Conservation (phyloP, 768 basidiomycete species). For the Kwoniella heveanensis region DNA sequence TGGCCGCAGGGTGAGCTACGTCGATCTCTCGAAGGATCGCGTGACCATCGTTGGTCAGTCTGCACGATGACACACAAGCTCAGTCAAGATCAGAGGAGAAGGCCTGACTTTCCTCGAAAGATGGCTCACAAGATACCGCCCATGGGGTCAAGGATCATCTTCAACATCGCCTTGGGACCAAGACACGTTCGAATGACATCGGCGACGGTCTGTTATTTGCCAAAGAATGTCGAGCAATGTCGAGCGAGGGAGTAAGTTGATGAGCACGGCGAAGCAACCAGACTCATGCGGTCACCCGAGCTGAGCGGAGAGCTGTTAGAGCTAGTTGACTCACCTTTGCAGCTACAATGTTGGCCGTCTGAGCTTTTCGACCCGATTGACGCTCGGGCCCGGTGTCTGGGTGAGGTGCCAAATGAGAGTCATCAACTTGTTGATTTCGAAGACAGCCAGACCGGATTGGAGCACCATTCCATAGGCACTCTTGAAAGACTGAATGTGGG, state of each 20-base stretch:
- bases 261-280: no score
- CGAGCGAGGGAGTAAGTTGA: no score
- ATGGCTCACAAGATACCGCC: conserved; percentile 83
- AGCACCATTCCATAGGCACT: no score
- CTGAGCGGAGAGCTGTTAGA: no score
- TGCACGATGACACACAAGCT: conserved; percentile 48
- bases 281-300: no score
- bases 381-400: conserved; percentile 90
- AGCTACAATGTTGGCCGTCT: conserved; percentile 93
- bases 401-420: not conserved
- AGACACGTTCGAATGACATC: conserved; percentile 97
- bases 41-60: conserved; percentile 97
- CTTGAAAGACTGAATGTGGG: no score
- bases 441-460: conserved; percentile 64
- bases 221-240: no score
- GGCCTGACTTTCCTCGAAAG: no score
- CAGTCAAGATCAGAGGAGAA: no score
- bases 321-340: conserved; percentile 72
- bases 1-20: conserved; percentile 97
- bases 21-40: conserved; percentile 98
- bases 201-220: conserved; percentile 97
- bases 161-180: conserved; percentile 96
- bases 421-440: not conserved
- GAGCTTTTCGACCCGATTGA: conserved; percentile 91
- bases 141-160: conserved; percentile 99